Conservation (phyloP, 2,329 filamentous ascomycete genomes). For the Neopestalotiopsis rosae region DNA sequence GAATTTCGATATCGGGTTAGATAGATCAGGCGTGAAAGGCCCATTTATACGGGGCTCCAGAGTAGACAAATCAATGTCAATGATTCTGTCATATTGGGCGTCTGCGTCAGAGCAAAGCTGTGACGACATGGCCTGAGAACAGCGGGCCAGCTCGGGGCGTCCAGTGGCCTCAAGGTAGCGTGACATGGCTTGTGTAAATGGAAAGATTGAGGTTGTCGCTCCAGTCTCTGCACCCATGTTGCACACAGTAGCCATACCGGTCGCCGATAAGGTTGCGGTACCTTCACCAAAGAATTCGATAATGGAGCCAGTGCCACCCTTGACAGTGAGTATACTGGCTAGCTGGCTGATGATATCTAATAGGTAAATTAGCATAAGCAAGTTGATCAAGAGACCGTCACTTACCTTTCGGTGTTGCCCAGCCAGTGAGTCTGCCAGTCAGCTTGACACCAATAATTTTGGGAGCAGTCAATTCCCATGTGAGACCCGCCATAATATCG, state of each 20-base stretch:
- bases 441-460: conserved; percentile 86
- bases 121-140: conserved; percentile 60
- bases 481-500: conserved; percentile 92
- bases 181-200: conserved; percentile 82
- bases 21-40: conserved; percentile 97
- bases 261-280: conserved; percentile 86
- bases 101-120: conserved; percentile 88
- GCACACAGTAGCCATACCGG: conserved; percentile 89
- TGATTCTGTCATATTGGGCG: conserved; percentile 92
- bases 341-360: conserved; percentile 87
- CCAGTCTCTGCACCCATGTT: conserved; percentile 94
- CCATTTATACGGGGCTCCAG: conserved; percentile 99
- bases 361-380: not conserved
- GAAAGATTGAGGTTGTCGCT: conserved; percentile 95
- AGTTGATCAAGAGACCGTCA: not conserved
- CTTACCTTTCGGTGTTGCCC: conserved; percentile 79
- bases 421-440: conserved; percentile 82
- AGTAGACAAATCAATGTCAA: conserved; percentile 93
- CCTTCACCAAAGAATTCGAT: conserved; percentile 94
- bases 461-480: conserved; percentile 97
- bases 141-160: conserved; percentile 72
- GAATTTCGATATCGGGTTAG: conserved; percentile 97
- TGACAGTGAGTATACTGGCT: conserved; percentile 87
- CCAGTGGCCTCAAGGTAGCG: conserved; percentile 89
- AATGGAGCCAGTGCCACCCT: conserved; percentile 91